These are phyloP conservation scores for Adansonia madagascariensis DNA, from an alignment of 441 rosid species.

Conservation along the genomic window DNA sequence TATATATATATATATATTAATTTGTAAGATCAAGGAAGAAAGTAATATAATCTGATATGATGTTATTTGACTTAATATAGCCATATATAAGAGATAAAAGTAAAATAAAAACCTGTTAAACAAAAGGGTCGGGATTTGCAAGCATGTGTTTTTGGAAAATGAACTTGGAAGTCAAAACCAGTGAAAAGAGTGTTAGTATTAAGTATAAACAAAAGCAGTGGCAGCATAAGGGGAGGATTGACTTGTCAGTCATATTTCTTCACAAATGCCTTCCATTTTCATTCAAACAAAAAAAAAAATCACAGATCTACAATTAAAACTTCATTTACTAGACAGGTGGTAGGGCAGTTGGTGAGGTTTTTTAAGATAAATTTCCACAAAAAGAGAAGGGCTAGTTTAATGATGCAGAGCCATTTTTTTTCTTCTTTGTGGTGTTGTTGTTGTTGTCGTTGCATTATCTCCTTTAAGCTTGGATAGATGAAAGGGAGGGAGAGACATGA, in stretches of 20 bases:
- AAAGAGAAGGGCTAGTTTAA: background rate
- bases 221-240: background rate
- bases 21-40: conserved; percentile 1
- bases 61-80: background rate
- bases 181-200: background rate
- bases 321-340: background rate
- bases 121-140: background rate
- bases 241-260: background rate
- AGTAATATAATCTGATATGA: background rate
- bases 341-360: conserved; percentile 9
- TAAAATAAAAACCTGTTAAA: background rate
- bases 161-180: background rate
- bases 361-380: background rate
- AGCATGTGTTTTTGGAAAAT: conserved; percentile 18
- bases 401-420: background rate
- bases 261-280: too few relatives aligned
- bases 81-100: background rate
- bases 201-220: background rate
- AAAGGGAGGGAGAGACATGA: conserved; percentile 2
- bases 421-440: too few relatives aligned
- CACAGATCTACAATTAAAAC: background rate
- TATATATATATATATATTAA: background rate
- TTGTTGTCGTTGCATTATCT: background rate
- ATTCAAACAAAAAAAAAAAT: background rate
- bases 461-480: background rate